Base-by-base conservation (phyloP, 306 rosid species). In the Luffa acutangula region DNA sequence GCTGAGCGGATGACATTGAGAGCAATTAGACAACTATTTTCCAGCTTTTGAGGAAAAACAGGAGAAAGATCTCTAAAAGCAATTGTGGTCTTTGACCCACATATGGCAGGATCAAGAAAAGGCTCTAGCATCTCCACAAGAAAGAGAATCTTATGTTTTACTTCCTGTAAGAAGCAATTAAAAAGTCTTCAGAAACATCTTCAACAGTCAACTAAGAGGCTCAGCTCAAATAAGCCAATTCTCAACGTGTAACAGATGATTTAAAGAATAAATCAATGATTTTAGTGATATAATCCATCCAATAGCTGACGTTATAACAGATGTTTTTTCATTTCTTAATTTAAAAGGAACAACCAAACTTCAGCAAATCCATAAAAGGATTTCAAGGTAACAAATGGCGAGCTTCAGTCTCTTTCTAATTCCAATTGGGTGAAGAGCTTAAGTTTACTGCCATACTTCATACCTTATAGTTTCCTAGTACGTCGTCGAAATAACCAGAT, bases 111-210 rank as follows among this genome's bases (percentile, higher is more conserved):
- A 89, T 94, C 97, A 62, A 94, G 91, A 82, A 89, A 94, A 69
- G 96, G 94, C 85, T 94, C 98, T 59, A 94, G 89, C 94, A 94
- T 92, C 90, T 94, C 98, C 83, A 92, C 87, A 82, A 94, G 97
- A 86, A 94, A 94, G 71, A 94, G 93, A 84, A 94, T 89, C 82
- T 79, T 90, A 84, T 84, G 90, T 85, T 94, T 90, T 39, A 88
- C 96, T 87, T 94, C 98, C 98, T 94, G 85, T 57, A 87, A 79
- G 63, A 79, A 76, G 31, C 52, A 82, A 54, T 78, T 45, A 17
- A 77, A 33, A 39, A 14, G 0, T 13, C 54, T 84, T 53, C 74
- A 66, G 80, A 37, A 71, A 53, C 53, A 70, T 76, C 76, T 51
- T 71, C 64, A 39, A 43, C 70, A 53, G 9, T 81, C 69, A 53